phyloP scores from a whole-genome alignment of 78 protist genomes.

The Dictyostelium brefeldianum region DNA sequence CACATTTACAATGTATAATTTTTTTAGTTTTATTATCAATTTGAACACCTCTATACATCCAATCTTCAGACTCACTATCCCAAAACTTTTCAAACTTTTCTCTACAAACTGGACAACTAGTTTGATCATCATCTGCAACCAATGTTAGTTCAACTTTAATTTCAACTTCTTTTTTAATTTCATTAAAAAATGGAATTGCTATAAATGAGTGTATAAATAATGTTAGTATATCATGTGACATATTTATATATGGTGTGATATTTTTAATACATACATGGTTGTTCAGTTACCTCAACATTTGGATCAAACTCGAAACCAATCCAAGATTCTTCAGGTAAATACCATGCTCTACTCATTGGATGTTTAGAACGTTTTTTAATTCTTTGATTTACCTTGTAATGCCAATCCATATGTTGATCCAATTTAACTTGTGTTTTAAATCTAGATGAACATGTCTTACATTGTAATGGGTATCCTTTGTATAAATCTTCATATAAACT shows the following conservation, averaged over 20 bases:
- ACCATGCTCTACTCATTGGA: conserved; percentile 74
- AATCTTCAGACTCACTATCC: conserved; percentile 72
- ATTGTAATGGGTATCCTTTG: conserved; percentile 44
- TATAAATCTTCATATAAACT: conserved; percentile 33
- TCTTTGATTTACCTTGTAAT: conserved; percentile 47
- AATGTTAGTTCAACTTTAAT: conserved; percentile 19
- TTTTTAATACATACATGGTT: conserved; percentile 49
- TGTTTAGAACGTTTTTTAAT: conserved; percentile 49
- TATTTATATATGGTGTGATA: not conserved
- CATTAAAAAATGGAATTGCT: conserved; percentile 61
- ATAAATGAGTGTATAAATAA: not conserved
- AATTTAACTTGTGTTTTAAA: conserved; percentile 25
- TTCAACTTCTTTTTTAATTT: conserved; percentile 27
- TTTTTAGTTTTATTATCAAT: conserved; percentile 21
- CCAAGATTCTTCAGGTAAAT: conserved; percentile 55
- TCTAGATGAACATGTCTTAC: conserved; percentile 76
- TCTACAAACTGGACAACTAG: conserved; percentile 79
- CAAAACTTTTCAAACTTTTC: conserved; percentile 80
- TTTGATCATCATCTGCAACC: conserved; percentile 69
- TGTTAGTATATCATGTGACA: not conserved
- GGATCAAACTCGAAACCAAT: conserved; percentile 12
- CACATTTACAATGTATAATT: conserved; percentile 65
- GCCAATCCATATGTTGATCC: conserved; percentile 68
- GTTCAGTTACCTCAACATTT: not conserved
- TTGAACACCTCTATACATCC: conserved; percentile 73